Evolutionary conservation across 495 filamentous ascomycete species (phyloP).

Genomic region (Clavariopsis aquatica): DNA sequence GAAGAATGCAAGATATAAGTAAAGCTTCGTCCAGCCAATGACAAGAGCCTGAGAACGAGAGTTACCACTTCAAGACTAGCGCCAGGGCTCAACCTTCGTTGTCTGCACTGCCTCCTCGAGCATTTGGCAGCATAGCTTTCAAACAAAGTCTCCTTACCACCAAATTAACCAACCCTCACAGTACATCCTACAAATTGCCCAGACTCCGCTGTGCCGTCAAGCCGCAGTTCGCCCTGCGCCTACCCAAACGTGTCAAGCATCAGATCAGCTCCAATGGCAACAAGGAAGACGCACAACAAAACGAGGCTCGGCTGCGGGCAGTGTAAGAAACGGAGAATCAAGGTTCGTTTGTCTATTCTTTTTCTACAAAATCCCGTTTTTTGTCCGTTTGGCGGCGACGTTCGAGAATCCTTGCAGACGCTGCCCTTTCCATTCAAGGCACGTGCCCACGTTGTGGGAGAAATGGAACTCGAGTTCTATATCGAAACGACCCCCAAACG

Average conservation of each 20-base stretch:
- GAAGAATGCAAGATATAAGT: not conserved
- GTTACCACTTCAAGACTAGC: not conserved
- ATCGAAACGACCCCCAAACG: not conserved
- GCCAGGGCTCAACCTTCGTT: not conserved
- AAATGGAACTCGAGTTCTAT: not conserved
- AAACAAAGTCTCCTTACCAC: not conserved
- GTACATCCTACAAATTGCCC: not conserved
- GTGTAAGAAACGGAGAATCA: conserved; percentile 40
- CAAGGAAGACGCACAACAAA: conserved; percentile 38
- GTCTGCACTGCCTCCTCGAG: not conserved
- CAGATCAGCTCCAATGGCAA: conserved; percentile 12
- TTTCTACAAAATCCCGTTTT: not conserved
- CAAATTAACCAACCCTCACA: not conserved
- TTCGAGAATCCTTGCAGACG: not conserved
- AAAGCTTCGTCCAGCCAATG: not conserved
- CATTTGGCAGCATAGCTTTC: not conserved
- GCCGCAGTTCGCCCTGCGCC: not conserved
- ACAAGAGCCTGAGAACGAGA: not conserved
- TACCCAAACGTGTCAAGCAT: not conserved
- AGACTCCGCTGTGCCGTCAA: not conserved
- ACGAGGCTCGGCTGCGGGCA: conserved; percentile 35
- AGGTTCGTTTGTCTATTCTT: conserved; percentile 27
- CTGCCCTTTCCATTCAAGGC: not conserved
- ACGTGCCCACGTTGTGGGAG: not conserved
- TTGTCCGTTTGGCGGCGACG: not conserved